These are phyloP conservation scores for Carex scoparia DNA, from an alignment of 176 grass and related monocot genomes.

Conservation along the genomic window DNA sequence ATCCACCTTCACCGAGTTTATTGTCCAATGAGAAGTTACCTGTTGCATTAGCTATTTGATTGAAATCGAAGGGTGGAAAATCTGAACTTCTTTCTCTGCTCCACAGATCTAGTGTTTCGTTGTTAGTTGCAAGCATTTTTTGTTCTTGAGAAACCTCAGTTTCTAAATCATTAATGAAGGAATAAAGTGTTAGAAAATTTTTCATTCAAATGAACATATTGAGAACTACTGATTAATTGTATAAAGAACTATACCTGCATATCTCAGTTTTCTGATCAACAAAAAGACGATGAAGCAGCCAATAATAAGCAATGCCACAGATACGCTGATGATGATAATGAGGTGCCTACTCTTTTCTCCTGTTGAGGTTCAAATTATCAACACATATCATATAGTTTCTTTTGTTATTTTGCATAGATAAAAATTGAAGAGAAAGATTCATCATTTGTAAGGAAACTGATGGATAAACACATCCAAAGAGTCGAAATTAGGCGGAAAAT, in stretches of 20 bases:
- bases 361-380: background rate
- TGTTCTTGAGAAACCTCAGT: background rate
- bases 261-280: background rate
- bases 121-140: background rate
- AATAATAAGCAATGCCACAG: background rate
- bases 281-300: background rate
- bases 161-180: background rate
- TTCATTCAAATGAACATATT: background rate
- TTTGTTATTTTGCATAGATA: background rate
- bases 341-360: too few species aligned
- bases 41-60: conserved; percentile 10
- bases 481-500: too few species aligned
- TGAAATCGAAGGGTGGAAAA: background rate
- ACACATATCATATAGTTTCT: background rate
- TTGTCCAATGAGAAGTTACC: conserved; percentile 15
- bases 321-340: background rate
- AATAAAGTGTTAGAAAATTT: background rate
- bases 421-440: background rate
- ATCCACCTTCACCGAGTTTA: conserved; percentile 32
- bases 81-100: conserved; percentile 4
- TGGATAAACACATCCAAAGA: too few species aligned
- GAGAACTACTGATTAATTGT: background rate
- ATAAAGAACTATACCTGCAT: background rate
- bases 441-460: background rate
- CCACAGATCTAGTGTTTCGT: background rate